Evolutionary conservation across 2,329 filamentous ascomycete genomes (phyloP).

Genomic region (Paracorniculantispora psalliotae): DNA sequence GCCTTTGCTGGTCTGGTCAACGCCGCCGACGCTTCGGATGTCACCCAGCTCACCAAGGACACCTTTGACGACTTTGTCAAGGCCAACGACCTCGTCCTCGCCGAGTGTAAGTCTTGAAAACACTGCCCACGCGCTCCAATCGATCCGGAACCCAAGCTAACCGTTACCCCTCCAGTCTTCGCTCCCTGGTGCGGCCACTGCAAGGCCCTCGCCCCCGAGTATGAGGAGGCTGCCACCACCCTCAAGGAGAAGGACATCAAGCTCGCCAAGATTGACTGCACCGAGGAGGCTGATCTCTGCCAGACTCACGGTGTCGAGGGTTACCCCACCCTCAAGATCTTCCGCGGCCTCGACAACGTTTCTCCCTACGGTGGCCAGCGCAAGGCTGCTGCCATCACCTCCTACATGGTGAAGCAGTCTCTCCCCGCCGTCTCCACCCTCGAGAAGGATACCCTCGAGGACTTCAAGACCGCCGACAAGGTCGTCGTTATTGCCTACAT

Average conservation of each 20-base stretch:
- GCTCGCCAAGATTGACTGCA: conserved; percentile 89
- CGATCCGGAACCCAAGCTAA: conserved; percentile 30
- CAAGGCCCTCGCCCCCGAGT: conserved; percentile 93
- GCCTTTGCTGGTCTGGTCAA: conserved; percentile 50
- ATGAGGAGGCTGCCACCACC: conserved; percentile 78
- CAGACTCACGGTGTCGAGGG: conserved; percentile 86
- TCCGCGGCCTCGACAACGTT: conserved; percentile 81
- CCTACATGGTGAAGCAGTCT: conserved; percentile 98
- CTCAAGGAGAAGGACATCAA: conserved; percentile 85
- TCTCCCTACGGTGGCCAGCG: conserved; percentile 82
- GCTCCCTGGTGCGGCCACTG: conserved; percentile 97
- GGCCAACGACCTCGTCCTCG: conserved; percentile 81
- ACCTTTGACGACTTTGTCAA: conserved; percentile 84
- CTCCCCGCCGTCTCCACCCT: conserved; percentile 86
- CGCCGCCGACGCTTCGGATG: conserved; percentile 68
- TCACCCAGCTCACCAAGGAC: conserved; percentile 77
- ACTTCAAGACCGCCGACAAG: conserved; percentile 98
- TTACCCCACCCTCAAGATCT: conserved; percentile 98
- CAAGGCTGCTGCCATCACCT: conserved; percentile 72
- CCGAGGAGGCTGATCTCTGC: conserved; percentile 89
- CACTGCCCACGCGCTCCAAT: conserved; percentile 10
- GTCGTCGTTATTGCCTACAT: conserved; percentile 91
- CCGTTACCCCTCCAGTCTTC: conserved; percentile 57
- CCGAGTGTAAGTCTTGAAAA: conserved; percentile 67
- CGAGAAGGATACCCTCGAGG: conserved; percentile 75